Base-by-base conservation (phyloP, 2,329 filamentous ascomycete genomes). In the Penicillium italicum region DNA sequence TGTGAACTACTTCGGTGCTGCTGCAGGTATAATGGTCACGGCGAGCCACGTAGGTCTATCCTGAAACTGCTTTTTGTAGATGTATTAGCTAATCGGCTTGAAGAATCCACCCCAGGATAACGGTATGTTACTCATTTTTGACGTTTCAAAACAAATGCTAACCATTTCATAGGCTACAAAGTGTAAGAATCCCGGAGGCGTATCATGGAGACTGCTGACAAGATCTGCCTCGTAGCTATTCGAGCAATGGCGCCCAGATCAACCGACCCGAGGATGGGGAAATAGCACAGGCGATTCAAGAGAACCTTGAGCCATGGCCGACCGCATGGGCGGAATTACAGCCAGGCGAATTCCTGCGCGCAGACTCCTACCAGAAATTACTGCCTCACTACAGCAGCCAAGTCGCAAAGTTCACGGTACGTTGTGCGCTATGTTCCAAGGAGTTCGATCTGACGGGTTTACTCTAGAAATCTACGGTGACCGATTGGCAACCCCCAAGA, bases 21-120 rank as follows among this genome's bases (percentile, higher is more conserved):
- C 76, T 4, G 84, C 82, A 41, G 85, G 85, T 20, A 75, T 87
- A 30, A 87, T 87, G 84, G 79, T 87, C 36, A 87, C 85, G 14
- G 85, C 85, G 31, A 85, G 82, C 64, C 84, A 86, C 69, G 75
- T 76, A 71, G 56, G 73, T 66, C 37, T 45, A 41, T 49, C 28
- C 24, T 16, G 5, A 47, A 14, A 20, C 18, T 12, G n/a, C 20
- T n/a, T 9, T 28, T 41, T 40, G 33, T 34, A 33, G 12, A 42
- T 22, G 5, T 49, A 46, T 55, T 60, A 50, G 64, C 47, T 16
- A 52, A 34, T 37, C 40, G n/a, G 18, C 22, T 10, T 24, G 47
- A 52, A 76, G 73, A 87, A 87, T 62, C 84, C 84, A 14, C 80
- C 82, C 43, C 75, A 80, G 62, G 84, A 87, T 66, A 87, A 87